These are phyloP conservation scores for Sphagnum tenellum DNA, from an alignment of 225 moss, liverwort and hornwort species.

Conservation along the genomic window DNA sequence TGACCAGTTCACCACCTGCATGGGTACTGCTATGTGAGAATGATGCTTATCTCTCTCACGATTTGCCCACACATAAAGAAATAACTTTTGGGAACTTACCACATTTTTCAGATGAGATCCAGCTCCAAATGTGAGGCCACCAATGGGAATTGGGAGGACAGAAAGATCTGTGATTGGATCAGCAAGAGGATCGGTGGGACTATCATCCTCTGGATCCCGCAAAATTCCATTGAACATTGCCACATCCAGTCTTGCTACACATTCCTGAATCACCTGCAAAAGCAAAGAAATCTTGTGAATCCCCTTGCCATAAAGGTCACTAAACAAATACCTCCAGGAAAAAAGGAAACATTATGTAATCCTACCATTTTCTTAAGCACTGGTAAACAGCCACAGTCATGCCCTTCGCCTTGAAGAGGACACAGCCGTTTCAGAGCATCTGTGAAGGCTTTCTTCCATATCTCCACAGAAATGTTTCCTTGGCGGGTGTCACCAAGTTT, in stretches of 20 bases:
- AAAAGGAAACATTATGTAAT: no score
- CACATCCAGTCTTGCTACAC: constrained; percentile 84
- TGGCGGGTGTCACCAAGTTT: constrained; percentile 79
- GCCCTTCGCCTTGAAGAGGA: constrained; percentile 74
- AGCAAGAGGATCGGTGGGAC: constrained; percentile 86
- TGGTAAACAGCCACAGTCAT: constrained; percentile 79
- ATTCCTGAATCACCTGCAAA: constrained; percentile 81
- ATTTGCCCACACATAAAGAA: no score
- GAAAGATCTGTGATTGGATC: constrained; percentile 93
- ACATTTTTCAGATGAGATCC: constrained; percentile 97
- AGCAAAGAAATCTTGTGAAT: no score
- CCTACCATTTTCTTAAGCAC: constrained; percentile 73
- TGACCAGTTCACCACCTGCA: constrained; percentile 97
- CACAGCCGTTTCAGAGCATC: constrained; percentile 60
- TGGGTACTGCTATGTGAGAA: neutral
- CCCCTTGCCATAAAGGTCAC: no score
- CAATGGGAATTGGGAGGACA: constrained; percentile 91
- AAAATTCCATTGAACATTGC: constrained; percentile 97
- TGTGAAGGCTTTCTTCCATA: constrained; percentile 77
- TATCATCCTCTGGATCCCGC: constrained; percentile 77
- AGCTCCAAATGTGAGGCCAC: constrained; percentile 86
- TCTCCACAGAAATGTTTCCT: constrained; percentile 67
- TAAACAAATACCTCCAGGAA: no score
- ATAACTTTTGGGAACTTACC: constrained; percentile 29
- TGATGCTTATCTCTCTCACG: no score